These are phyloP conservation scores for Cephaloascus fragrans DNA, from an alignment of 805 yeast species.

Conservation along the genomic window DNA sequence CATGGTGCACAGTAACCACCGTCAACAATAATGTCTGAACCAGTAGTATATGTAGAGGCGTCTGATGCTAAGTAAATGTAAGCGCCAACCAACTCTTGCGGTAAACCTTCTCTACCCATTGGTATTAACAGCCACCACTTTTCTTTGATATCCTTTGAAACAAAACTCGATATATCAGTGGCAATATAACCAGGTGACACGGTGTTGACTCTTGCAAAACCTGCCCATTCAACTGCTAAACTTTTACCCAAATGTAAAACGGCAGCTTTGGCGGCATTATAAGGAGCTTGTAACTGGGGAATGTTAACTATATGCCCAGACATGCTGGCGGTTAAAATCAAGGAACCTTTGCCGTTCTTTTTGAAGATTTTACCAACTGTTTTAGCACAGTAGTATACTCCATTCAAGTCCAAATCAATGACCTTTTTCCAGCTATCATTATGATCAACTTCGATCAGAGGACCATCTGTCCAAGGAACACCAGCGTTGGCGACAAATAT, in stretches of 20 bases:
- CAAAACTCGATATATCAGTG: conserved; percentile 51
- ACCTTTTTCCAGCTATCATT: conserved; percentile 61
- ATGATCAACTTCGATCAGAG: conserved; percentile 32
- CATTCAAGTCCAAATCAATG: conserved; percentile 67
- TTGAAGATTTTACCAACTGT: conserved; percentile 64
- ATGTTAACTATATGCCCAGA: conserved; percentile 80
- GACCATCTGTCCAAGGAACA: conserved; percentile 69
- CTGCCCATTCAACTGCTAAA: conserved; percentile 83
- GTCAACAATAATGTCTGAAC: conserved; percentile 67
- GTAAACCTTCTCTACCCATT: conserved; percentile 65
- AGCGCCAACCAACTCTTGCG: conserved; percentile 72
- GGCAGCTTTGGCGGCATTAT: conserved; percentile 83
- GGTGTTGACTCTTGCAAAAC: conserved; percentile 76
- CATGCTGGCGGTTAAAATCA: conserved; percentile 83
- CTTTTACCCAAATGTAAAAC: conserved; percentile 68
- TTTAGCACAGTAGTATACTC: conserved; percentile 74
- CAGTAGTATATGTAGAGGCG: conserved; percentile 74
- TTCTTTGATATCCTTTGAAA: conserved; percentile 31
- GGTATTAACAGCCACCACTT: conserved; percentile 50
- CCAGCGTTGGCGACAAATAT: conserved; percentile 89
- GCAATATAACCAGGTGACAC: conserved; percentile 82
- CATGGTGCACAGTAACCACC: conserved; percentile 62
- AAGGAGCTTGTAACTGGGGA: conserved; percentile 81
- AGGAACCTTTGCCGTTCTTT: conserved; percentile 65
- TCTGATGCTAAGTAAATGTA: conserved; percentile 72